Evolutionary conservation across 2,329 filamentous ascomycete genomes (phyloP).

Genomic region (Claviceps humidiphila): DNA sequence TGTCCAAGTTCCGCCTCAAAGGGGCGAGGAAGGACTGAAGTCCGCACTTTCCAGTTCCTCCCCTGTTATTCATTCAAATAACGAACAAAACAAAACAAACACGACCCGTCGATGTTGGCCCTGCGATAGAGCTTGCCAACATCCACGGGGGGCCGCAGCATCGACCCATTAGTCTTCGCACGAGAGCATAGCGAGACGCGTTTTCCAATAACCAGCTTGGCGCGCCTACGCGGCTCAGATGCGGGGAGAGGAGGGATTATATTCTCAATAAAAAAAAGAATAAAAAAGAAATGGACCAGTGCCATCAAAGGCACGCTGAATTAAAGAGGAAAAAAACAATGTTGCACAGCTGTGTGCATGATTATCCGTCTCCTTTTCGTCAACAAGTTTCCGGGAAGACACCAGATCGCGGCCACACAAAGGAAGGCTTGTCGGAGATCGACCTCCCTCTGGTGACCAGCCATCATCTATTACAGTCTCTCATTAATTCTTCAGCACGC

Average conservation of each 20-base stretch:
- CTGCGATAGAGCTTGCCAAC: slow-evolving; percentile 6
- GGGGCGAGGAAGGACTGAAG: slow-evolving; percentile 1
- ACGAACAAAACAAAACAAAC: slow-evolving; percentile 20
- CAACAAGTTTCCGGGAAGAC: slow-evolving; percentile 16
- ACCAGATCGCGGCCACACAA: slow-evolving; percentile 15
- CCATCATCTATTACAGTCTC: not conserved
- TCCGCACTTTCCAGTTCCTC: not conserved
- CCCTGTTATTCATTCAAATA: slow-evolving; percentile 13
- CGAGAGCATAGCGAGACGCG: slow-evolving; percentile 10
- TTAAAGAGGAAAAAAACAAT: slow-evolving; percentile 1
- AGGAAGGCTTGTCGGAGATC: slow-evolving; percentile 20
- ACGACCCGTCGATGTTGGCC: slow-evolving; percentile 15
- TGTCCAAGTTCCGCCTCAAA: slow-evolving; percentile 5
- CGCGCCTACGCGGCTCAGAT: slow-evolving; percentile 15
- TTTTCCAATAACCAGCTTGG: slow-evolving; percentile 31
- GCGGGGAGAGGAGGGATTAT: slow-evolving; percentile 11
- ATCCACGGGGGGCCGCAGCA: slow-evolving; percentile 35
- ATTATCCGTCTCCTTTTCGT: slow-evolving; percentile 6
- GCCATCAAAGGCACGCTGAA: slow-evolving; percentile 6
- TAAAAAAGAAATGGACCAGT: not conserved
- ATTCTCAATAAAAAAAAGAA: slow-evolving; percentile 8
- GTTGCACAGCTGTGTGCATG: not conserved
- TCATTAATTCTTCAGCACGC: not conserved
- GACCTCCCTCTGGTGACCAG: slow-evolving; percentile 6
- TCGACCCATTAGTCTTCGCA: slow-evolving; percentile 34